Percentiles rank a stretch among this genome's conserved stretches.
phyloP scores from a whole-genome alignment of 768 basidiomycete species.

The Pleurotus cornucopiae region DNA sequence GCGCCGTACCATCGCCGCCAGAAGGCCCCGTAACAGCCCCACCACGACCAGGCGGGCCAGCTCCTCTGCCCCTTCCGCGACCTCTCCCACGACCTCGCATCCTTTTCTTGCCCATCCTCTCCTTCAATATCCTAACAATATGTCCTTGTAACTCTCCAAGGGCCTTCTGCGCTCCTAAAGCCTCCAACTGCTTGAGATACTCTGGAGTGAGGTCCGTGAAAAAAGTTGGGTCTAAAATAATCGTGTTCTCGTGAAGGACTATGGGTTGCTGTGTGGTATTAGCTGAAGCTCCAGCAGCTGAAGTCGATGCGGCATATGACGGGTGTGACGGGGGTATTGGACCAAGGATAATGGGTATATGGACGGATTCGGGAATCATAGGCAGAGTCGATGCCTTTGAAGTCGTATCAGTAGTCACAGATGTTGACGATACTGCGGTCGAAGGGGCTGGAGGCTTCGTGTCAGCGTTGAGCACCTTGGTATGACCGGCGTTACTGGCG shows the following conservation, averaged over 20 bases:
- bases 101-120: constrained; percentile 48
- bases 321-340: constrained; percentile 53
- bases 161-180: constrained; percentile 78
- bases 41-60: constrained; percentile 13
- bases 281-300: neutral
- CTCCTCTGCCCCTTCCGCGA: constrained; percentile 24
- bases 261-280: constrained; percentile 30
- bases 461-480: constrained; percentile 12
- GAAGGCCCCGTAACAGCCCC: constrained; percentile 10
- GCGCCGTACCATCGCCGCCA: neutral
- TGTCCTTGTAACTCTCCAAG: constrained; percentile 78
- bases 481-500: neutral
- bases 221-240: constrained; percentile 81
- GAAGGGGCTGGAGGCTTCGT: constrained; percentile 24
- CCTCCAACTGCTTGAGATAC: constrained; percentile 72
- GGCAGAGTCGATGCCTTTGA: constrained; percentile 11
- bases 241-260: constrained; percentile 77
- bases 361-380: constrained; percentile 45
- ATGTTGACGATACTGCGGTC: constrained; percentile 10
- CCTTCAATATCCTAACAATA: constrained; percentile 82
- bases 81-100: constrained; percentile 36
- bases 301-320: constrained; percentile 7
- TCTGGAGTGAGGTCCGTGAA: constrained; percentile 75
- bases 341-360: constrained; percentile 74
- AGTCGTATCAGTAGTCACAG: constrained; percentile 12